Evolutionary conservation across 177 flowering plant genomes (phyloP), one percentile per base, ranked within the genome.

Genomic region (Vitis hybrid): DNA sequence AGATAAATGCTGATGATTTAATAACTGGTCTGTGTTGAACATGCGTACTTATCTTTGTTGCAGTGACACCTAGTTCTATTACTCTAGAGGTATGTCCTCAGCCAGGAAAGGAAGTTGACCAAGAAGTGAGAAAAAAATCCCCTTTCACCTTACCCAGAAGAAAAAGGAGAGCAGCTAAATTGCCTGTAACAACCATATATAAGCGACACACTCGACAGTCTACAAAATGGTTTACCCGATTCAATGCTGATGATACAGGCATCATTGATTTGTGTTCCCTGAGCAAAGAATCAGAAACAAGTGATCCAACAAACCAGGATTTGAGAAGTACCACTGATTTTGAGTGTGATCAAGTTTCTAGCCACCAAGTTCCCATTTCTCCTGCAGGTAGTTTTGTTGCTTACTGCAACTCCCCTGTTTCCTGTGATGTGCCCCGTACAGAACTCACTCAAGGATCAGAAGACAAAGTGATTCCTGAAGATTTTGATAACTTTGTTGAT

Each of bases 401-500:
- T 26, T 26, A 3, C 30, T 26, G 30, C 30, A 26, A 26, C 30
- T 26, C 30, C 30, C 30, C 30, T 26, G 30, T 26, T 45, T 45
- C 21, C 23, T 15, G 11, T 21, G 18, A 0, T 17, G 23, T 2
- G 3, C 45, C 26, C 6, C 2, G 0, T 40, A 62, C 9, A 19
- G 65, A 34, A 40, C 17, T 21, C 65, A 17, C 6, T 34, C 51
- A 34, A 7, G 65, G 48, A 40, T n/a, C 65, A 40, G 11, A 19
- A 45, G 52, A 19, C 12, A 12, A 62, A 63, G 12, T 32, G 61
- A 68, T 52, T 52, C 67, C 72, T 10, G 77, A 69, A 58, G 73
- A 76, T 23, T 73, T 76, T 49, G 79, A 79, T 51, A 50, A 32
- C 34, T 76, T 73, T 52, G 66, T 79, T 26, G 68, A 62, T 65